Percentiles rank a stretch among this genome's conserved stretches.
These are phyloP conservation scores for Trypanosoma melophagium DNA, from an alignment of 208 protist species.

Conservation along the genomic window DNA sequence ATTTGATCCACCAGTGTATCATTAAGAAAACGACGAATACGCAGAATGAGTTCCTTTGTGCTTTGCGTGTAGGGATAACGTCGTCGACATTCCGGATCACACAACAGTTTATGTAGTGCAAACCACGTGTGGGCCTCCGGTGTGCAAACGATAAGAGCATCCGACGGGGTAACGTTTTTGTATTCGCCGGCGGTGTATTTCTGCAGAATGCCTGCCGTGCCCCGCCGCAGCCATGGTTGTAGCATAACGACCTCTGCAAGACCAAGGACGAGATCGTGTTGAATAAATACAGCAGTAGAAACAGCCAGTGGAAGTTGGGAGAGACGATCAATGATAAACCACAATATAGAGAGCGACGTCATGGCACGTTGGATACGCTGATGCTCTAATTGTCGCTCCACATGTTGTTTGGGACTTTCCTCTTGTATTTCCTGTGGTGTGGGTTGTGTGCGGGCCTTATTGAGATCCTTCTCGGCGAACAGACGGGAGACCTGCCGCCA, in stretches of 20 bases:
- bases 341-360: constrained; percentile 83
- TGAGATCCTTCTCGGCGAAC: constrained; percentile 54
- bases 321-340: constrained; percentile 87
- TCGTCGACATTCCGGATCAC: constrained; percentile 72
- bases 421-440: constrained; percentile 7
- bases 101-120: constrained; percentile 86
- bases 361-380: constrained; percentile 58
- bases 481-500: constrained; percentile 81
- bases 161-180: constrained; percentile 42
- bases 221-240: constrained; percentile 81
- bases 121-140: constrained; percentile 91
- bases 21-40: constrained; percentile 71
- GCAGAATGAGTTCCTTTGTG: constrained; percentile 82
- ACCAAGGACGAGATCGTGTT: constrained; percentile 85
- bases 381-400: constrained; percentile 53
- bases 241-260: constrained; percentile 75
- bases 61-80: constrained; percentile 82
- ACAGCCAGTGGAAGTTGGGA: constrained; percentile 69
- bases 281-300: constrained; percentile 69
- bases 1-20: constrained; percentile 91
- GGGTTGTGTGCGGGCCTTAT: constrained; percentile 27
- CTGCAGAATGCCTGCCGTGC: constrained; percentile 27
- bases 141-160: constrained; percentile 74
- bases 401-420: constrained; percentile 19
- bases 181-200: constrained; percentile 80